Evolutionary conservation across 129 eudicot genomes (phyloP), one percentile per base, ranked within the genome.

Genomic region (Flaveria ramosissima): DNA sequence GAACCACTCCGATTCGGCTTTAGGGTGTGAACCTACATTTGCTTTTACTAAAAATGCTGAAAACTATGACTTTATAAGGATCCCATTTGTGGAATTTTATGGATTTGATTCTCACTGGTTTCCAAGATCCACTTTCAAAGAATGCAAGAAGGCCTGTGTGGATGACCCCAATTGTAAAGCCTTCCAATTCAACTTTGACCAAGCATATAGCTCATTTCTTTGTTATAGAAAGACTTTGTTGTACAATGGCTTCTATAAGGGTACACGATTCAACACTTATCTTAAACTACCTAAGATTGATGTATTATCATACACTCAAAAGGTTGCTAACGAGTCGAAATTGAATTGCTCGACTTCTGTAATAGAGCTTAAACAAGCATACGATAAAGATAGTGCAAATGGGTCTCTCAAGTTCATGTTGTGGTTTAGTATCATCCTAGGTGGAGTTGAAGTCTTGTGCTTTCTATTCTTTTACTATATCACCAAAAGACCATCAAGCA

Each of bases 81-180:
- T 84, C 26, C 70, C 42, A 39, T 61, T 47, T 57, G 76, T 77
- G 16, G 85, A 80, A 3, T 72, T 72, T 45, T 84, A 76, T 41
- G 85, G 85, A 12, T 80, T 47, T 62, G 80, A 81, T 41, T 50
- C 59, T 14, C 23, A 3, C 6, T 24, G 3, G 21, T 17, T 5
- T 67, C 64, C 14, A 70, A 0, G 73, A 72, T 71, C 51, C 16
- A 68, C 27, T 68, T 21, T 70, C 11, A 50, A 77, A 9, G 55
- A 9, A 2, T 84, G 88, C 73, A 11, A 55, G 26, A 30, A 45
- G 2, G 23, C 17, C 15, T 84, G 88, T 61, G 36, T 72, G 64
- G 27, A 68, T 10, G 65, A 48, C 26, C 43, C 71, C 42, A 73
- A 41, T 0, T 84, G 88, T 62, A 80, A 84, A 41, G 88, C 80